Base-by-base conservation (phyloP, 257 asterid genomes). In the Ajuga chamaepitys region DNA sequence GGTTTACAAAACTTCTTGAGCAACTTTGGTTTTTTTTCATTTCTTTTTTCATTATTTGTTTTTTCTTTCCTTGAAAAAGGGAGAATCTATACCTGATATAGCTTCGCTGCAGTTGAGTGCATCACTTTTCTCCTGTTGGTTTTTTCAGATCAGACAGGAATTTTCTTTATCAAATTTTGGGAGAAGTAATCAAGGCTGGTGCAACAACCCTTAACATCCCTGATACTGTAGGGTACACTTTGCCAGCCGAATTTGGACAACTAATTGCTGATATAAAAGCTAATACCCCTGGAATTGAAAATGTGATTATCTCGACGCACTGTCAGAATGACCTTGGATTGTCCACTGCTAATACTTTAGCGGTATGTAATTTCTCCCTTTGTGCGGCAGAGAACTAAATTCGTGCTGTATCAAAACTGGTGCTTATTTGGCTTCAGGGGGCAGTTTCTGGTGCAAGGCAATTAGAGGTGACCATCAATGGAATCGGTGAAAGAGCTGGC, bases 251-350 rank as follows among this genome's bases (percentile, higher is more conserved):
- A 77, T 93, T 82, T 71, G 97, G 97, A 58, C 83, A 86, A 65
- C 61, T 93, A 18, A 93, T 93, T 72, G 89, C 98, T 57, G 91
- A 87, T 55, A 81, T 93, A 58, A 89, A 89, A 81, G 83, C 86
- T 68, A 89, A 89, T 70, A 89, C 97, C 58, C 90, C 88, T 48
- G 98, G 96, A 45, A 78, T 93, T 71, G 95, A 86, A 58, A 83
- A 89, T 81, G 95, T 86, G 56, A 84, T 93, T 62, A 89, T 93
- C 70, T 93, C 98, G 37, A 87, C 98, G 0, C 97, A 93, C 72
- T 93, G 97, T 74, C 98, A 93, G 78, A 93, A 93, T 67, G 99
- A 93, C 80, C 94, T 93, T 74, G 99, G 99, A 64, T 96, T 89
- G 62, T 80, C 99, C 48, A 87, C 97, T 24, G 97, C 95, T 48